Evolutionary conservation across 441 rosid genomes (phyloP).

Genomic region (Aquilaria agallochum): DNA sequence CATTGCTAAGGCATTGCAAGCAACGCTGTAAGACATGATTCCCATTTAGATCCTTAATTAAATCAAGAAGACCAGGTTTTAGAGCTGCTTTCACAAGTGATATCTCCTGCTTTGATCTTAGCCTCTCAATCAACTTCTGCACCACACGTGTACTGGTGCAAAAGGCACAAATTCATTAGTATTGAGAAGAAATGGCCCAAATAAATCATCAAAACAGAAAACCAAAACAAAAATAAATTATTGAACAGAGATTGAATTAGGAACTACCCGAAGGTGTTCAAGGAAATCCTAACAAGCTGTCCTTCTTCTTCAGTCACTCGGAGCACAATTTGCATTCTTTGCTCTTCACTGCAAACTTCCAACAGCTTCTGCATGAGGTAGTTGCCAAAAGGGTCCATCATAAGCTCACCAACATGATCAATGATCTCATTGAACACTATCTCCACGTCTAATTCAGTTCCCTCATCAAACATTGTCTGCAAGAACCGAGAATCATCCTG

Average conservation of each 20-base stretch:
- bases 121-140: conserved; percentile 73
- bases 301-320: conserved; percentile 43
- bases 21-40: conserved; percentile 82
- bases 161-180: conserved; percentile 11
- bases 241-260: not conserved
- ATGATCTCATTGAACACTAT: conserved; percentile 46
- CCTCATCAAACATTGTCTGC: conserved; percentile 63
- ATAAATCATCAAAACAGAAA: not conserved
- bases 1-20: conserved; percentile 49
- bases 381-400: conserved; percentile 74
- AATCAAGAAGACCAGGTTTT: conserved; percentile 59
- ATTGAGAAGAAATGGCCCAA: not conserved
- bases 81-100: conserved; percentile 42
- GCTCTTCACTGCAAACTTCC: conserved; percentile 61
- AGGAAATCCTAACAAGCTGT: conserved; percentile 54
- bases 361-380: conserved; percentile 78
- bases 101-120: conserved; percentile 58
- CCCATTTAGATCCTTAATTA: conserved; percentile 73
- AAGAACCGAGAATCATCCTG: conserved; percentile 70
- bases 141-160: conserved; percentile 69
- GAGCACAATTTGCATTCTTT: conserved; percentile 39
- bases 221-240: not conserved
- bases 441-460: conserved; percentile 33
- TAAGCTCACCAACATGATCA: conserved; percentile 50
- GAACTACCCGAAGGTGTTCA: conserved; percentile 75